Percentiles rank a stretch among this genome's conserved stretches.
phyloP scores from a whole-genome alignment of 2,329 filamentous ascomycete species.

The Pseudogymnoascus sp. region DNA sequence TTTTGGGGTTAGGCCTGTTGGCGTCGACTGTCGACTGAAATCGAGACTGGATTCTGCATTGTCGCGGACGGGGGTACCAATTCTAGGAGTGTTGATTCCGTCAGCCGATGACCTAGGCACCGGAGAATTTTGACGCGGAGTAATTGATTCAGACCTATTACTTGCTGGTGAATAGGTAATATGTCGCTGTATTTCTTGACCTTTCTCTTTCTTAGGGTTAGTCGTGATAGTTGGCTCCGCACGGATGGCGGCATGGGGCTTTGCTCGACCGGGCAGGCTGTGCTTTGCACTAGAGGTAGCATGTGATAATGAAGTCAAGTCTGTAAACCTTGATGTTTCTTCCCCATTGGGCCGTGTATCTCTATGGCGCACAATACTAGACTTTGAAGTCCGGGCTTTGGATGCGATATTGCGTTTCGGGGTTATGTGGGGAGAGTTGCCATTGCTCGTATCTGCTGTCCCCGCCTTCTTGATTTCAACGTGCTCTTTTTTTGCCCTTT shows the following conservation, averaged over 20 bases:
- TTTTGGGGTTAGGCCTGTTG: slow-evolving; percentile 14
- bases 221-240: background rate
- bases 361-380: background rate
- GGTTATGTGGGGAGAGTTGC: background rate
- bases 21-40: slow-evolving; percentile 6
- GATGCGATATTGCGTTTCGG: background rate
- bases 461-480: background rate
- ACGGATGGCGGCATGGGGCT: background rate
- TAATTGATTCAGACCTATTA: background rate
- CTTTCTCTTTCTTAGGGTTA: background rate
- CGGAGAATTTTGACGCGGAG: background rate
- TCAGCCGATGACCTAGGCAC: background rate
- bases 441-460: background rate
- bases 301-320: background rate
- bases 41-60: background rate
- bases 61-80: background rate
- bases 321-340: background rate
- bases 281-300: background rate
- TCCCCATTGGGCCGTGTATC: background rate
- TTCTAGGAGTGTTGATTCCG: background rate
- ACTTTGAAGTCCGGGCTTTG: background rate
- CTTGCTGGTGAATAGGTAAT: background rate
- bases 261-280: background rate
- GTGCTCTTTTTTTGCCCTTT: background rate
- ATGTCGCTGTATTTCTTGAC: background rate